Conservation (phyloP, 768 basidiomycete genomes). For the Tricholoma furcatifolium region DNA sequence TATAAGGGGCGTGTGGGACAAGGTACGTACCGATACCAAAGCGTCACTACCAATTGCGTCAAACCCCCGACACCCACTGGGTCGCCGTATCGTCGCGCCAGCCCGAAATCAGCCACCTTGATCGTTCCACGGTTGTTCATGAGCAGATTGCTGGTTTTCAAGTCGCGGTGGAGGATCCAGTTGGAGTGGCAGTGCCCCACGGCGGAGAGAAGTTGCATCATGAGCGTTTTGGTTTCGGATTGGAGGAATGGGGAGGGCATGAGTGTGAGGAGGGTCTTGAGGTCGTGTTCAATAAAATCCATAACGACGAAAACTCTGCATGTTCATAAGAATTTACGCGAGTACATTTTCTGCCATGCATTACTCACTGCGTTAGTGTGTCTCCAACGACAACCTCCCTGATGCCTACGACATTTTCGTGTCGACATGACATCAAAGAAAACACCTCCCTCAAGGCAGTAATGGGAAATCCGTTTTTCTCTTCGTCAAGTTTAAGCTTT, state of each 20-base stretch:
- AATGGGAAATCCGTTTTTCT: slow-evolving; percentile 98
- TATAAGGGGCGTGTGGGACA: slow-evolving; percentile 1
- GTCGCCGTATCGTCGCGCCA: slow-evolving; percentile 94
- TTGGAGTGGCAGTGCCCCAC: slow-evolving; percentile 92
- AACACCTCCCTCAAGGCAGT: slow-evolving; percentile 94
- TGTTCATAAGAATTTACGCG: slow-evolving; percentile 14
- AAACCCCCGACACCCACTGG: slow-evolving; percentile 95
- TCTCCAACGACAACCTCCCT: slow-evolving; percentile 98
- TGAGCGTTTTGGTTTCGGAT: slow-evolving; percentile 96
- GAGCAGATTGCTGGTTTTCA: slow-evolving; percentile 96
- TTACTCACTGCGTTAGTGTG: slow-evolving; percentile 95
- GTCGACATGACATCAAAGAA: slow-evolving; percentile 91
- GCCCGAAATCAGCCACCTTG: slow-evolving; percentile 98
- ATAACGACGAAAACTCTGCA: slow-evolving; percentile 96
- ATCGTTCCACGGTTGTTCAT: slow-evolving; percentile 99
- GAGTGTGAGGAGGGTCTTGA: slow-evolving; percentile 90
- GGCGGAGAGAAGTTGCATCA: slow-evolving; percentile 91
- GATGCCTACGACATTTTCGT: slow-evolving; percentile 96
- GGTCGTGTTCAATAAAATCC: slow-evolving; percentile 99
- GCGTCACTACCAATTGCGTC: slow-evolving; percentile 96
- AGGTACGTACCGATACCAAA: slow-evolving; percentile 89
- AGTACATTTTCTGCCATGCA: slow-evolving; percentile 25
- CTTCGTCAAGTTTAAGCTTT: slow-evolving; percentile 97
- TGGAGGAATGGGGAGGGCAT: slow-evolving; percentile 98
- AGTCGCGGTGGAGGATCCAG: slow-evolving; percentile 96